Percentiles rank a stretch among this genome's conserved stretches.
Evolutionary conservation across 805 yeast genomes (phyloP).

Genomic region (Lachancea thermotolerans): DNA sequence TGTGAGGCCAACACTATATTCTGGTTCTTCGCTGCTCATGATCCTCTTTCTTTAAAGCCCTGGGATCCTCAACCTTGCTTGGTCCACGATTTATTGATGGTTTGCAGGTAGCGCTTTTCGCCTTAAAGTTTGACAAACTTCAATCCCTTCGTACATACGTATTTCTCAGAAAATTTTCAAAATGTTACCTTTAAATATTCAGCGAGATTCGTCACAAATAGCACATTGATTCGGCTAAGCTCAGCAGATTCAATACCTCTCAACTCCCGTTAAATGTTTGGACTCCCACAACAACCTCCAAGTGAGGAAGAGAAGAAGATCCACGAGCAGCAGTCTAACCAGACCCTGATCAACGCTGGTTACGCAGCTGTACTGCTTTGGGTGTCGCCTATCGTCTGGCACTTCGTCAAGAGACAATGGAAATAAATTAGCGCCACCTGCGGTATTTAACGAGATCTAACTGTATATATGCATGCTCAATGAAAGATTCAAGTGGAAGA

Average conservation of each 20-base stretch:
- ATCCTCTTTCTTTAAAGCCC: not conserved
- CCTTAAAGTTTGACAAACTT: no score
- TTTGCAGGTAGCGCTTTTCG: no score
- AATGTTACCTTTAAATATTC: no score
- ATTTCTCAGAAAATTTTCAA: no score
- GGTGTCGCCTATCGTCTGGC: constrained; percentile 33
- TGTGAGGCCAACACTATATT: not conserved
- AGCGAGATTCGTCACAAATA: no score
- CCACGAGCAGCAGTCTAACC: constrained; percentile 56
- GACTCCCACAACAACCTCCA: constrained; percentile 45
- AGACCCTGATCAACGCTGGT: constrained; percentile 54
- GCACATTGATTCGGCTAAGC: no score
- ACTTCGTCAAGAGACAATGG: constrained; percentile 31
- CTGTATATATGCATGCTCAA: not conserved
- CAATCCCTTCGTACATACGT: no score
- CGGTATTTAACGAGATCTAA: not conserved
- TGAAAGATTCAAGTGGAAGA: not conserved
- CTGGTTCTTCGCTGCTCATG: constrained; percentile 6
- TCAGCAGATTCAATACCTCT: no score
- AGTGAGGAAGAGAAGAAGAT: constrained; percentile 61
- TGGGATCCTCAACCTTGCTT: not conserved
- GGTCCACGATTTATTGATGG: not conserved
- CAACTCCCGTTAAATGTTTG: constrained; percentile 32
- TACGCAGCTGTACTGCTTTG: constrained; percentile 58
- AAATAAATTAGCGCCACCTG: constrained; percentile 13